Base-by-base conservation (phyloP, 2,329 filamentous ascomycete genomes). In the Huntiella abstrusa region DNA sequence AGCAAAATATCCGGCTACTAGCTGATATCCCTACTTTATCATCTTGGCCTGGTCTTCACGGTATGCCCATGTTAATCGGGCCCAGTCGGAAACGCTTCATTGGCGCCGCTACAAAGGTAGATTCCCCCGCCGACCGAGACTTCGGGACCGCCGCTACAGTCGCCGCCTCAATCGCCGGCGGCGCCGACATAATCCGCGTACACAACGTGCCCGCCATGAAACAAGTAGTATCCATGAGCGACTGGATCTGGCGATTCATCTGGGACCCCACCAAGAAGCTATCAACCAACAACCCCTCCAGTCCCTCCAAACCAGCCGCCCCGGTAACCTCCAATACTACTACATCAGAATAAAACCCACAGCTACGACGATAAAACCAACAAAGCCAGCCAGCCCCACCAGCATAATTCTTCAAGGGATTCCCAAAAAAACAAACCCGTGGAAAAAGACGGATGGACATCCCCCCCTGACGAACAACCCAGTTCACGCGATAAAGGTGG, bases 91-190 rank as follows among this genome's bases (percentile, higher is more conserved):
- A 98, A 65, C 70, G 74, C 16, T 98, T 98, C 57, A 75, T 98
- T 47, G 88, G 88, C 1, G 70, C 70, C 53, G 70, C 93, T 32
- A 94, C 87, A 0, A 83, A 81, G 0, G 82, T 86, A 1, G 61
- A 72, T 50, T 73, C 77, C 54, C 74, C 86, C 1, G 70, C 67
- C 51, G 73, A 86, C 54, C 71, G 88, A 51, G 68, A 71, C 6
- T 91, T 79, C 76, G 91, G 91, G 8, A 96, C 91, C 2, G 87
- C 86, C 8, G 85, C 83, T 8, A 83, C 86, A 0, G 82, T 96
- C 6, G 80, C 83, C 3, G 85, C 86, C 5, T 84, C 86, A 40
- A 71, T 98, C 28, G 75, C 80, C 51, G 84, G 84, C 5, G 91
- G 91, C 2, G 87, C 87, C 17, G 87, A 96, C 65, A 77, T 98